These are phyloP conservation scores for Tuber microsphaerosporum DNA, from an alignment of 495 filamentous ascomycete species.

Conservation along the genomic window DNA sequence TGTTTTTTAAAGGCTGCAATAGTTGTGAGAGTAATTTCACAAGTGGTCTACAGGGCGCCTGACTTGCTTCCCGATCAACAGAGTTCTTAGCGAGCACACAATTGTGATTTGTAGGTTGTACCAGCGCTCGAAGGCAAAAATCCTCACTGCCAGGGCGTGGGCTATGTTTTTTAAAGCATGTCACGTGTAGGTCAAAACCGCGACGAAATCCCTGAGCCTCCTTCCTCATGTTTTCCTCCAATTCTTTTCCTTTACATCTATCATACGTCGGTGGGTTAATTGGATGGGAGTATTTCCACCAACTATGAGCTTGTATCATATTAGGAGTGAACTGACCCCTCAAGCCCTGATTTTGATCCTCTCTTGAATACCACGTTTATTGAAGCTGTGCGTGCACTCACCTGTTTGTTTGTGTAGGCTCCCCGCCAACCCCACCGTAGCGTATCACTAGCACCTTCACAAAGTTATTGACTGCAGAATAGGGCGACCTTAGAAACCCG, in stretches of 20 bases:
- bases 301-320: constrained; percentile 5
- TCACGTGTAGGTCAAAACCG: not conserved
- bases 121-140: not conserved
- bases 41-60: not conserved
- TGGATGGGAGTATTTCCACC: not conserved
- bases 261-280: not conserved
- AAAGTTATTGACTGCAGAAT: not conserved
- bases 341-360: not conserved
- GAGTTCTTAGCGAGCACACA: not conserved
- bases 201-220: not conserved
- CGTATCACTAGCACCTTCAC: constrained; percentile 7
- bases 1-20: not conserved
- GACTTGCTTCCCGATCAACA: not conserved
- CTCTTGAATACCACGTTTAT: not conserved
- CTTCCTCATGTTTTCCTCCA: not conserved
- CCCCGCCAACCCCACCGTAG: constrained; percentile 18
- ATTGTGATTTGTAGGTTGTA: not conserved
- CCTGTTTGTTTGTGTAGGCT: not conserved
- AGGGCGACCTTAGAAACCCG: not conserved
- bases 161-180: not conserved
- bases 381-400: not conserved
- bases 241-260: not conserved
- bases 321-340: not conserved
- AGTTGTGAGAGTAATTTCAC: not conserved
- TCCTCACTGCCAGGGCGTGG: not conserved